phyloP scores from a whole-genome alignment of 176 grass and related monocot genomes.

The Paspalum notatum region DNA sequence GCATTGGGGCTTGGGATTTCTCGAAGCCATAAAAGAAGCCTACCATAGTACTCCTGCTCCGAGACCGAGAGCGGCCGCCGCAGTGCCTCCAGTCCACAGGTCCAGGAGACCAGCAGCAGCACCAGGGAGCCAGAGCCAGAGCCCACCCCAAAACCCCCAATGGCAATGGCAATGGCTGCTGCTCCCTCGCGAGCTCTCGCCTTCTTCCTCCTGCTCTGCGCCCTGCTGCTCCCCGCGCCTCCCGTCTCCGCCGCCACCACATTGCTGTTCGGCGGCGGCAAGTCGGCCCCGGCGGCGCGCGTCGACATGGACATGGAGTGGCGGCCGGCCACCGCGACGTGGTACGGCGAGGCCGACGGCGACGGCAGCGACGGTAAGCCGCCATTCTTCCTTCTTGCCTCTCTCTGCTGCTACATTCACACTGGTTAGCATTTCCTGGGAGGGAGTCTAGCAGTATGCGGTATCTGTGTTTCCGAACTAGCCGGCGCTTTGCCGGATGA shows the following conservation, averaged over 20 bases:
- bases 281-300: slow-evolving; percentile 7
- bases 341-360: slow-evolving; percentile 89
- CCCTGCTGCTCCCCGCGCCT: slow-evolving; percentile 27
- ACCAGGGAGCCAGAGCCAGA: no score
- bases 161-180: slow-evolving; percentile 28
- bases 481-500: no score
- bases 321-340: slow-evolving; percentile 89
- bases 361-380: slow-evolving; percentile 86
- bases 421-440: slow-evolving; percentile 26
- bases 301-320: slow-evolving; percentile 66
- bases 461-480: no score
- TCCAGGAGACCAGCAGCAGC: no score
- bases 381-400: slow-evolving; percentile 29
- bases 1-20: slow-evolving; percentile 49
- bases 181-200: slow-evolving; percentile 38
- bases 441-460: neutral
- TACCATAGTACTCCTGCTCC: slow-evolving; percentile 16
- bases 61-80: slow-evolving; percentile 21
- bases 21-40: slow-evolving; percentile 64
- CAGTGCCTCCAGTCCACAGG: neutral
- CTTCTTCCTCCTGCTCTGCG: slow-evolving; percentile 21
- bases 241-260: slow-evolving; percentile 28
- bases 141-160: neutral
- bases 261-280: slow-evolving; percentile 30
- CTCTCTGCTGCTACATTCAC: slow-evolving; percentile 1